Percentiles rank a stretch among this genome's conserved stretches.
These are phyloP conservation scores for Fusarium proliferatum DNA, from an alignment of 2,329 filamentous ascomycete species.

Conservation along the genomic window DNA sequence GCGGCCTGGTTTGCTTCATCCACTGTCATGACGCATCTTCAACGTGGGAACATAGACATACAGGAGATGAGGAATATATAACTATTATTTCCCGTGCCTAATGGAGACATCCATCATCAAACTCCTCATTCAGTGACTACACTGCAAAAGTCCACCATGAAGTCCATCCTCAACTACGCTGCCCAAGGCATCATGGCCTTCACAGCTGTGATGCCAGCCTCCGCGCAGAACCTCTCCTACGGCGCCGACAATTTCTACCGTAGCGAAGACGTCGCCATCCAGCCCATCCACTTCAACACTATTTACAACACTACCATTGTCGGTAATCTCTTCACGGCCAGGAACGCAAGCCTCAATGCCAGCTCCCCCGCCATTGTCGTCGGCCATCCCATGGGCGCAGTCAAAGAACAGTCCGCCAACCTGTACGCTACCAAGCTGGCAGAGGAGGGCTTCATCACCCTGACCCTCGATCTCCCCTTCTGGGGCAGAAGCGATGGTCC, in stretches of 20 bases:
- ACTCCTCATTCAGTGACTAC: accelerated
- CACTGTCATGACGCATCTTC: background rate
- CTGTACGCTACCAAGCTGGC: background rate
- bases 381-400: slow-evolving; percentile 4
- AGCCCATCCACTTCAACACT: background rate
- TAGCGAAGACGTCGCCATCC: background rate
- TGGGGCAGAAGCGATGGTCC: background rate
- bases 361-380: background rate
- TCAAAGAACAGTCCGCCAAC: slow-evolving; percentile 1
- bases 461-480: background rate
- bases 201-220: background rate
- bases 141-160: background rate
- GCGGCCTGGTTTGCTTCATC: background rate
- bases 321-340: background rate
- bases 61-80: background rate
- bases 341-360: background rate
- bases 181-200: background rate
- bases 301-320: background rate
- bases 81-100: accelerated
- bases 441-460: background rate
- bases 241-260: slow-evolving; percentile 7
- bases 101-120: accelerated
- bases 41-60: too few relatives aligned
- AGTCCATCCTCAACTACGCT: background rate
- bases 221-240: background rate